phyloP scores from a whole-genome alignment of 208 protist species.

The Leptomonas seymouri region DNA sequence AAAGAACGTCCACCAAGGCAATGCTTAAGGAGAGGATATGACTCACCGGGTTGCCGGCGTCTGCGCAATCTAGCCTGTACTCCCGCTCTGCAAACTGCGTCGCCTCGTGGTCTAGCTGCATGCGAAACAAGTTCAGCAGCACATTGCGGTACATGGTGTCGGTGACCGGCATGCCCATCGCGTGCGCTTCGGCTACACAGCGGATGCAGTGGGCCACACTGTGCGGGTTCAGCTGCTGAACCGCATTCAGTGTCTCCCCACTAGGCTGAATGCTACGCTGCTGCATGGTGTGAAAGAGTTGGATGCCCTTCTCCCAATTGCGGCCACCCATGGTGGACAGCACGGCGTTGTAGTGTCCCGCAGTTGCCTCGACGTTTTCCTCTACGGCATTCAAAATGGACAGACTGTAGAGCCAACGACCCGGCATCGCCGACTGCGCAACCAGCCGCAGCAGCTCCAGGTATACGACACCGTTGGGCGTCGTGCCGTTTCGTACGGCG shows the following conservation, averaged over 20 bases:
- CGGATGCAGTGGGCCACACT: slow-evolving; percentile 68
- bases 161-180: slow-evolving; percentile 75
- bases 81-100: slow-evolving; percentile 72
- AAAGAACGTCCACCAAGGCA: slow-evolving; percentile 76
- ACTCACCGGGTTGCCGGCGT: slow-evolving; percentile 58
- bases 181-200: slow-evolving; percentile 77
- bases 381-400: slow-evolving; percentile 58
- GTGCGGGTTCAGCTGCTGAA: slow-evolving; percentile 58
- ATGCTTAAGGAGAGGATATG: slow-evolving; percentile 62
- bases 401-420: slow-evolving; percentile 61
- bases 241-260: slow-evolving; percentile 71
- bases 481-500: slow-evolving; percentile 51
- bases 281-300: slow-evolving; percentile 81
- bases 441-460: slow-evolving; percentile 80
- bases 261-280: slow-evolving; percentile 73
- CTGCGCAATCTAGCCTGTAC: slow-evolving; percentile 44
- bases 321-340: slow-evolving; percentile 64
- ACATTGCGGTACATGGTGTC: slow-evolving; percentile 82
- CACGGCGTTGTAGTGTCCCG: slow-evolving; percentile 86
- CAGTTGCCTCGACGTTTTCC: slow-evolving; percentile 69
- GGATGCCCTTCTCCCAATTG: slow-evolving; percentile 58
- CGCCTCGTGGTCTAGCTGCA: slow-evolving; percentile 79
- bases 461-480: slow-evolving; percentile 79
- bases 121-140: slow-evolving; percentile 62
- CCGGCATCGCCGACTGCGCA: slow-evolving; percentile 40